A percentile compares a stretch with the other conserved stretches of the same genome.
These are phyloP conservation scores for Scutellaria baicalensis DNA, from an alignment of 257 asterid species.

Conservation along the genomic window DNA sequence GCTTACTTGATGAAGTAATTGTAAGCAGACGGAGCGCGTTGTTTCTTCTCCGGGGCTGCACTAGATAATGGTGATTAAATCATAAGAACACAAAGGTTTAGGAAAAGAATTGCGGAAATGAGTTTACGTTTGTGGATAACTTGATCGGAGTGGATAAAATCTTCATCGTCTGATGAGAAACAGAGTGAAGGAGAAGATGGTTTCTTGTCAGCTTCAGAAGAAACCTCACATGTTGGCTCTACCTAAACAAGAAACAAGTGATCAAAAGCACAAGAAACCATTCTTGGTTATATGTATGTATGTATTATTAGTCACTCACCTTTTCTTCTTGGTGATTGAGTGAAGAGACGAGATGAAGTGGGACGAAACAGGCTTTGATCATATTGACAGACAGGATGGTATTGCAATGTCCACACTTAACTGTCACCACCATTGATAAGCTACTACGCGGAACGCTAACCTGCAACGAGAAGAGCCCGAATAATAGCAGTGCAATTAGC, in stretches of 20 bases:
- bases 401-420: slow-evolving; percentile 75
- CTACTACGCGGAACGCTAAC: slow-evolving; percentile 69
- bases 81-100: background rate
- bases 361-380: slow-evolving; percentile 31
- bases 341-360: slow-evolving; percentile 38
- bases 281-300: background rate
- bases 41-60: slow-evolving; percentile 75
- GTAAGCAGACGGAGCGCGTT: slow-evolving; percentile 74
- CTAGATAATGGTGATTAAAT: background rate
- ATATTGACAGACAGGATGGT: slow-evolving; percentile 58
- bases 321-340: slow-evolving; percentile 22
- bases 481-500: background rate
- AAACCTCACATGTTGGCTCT: slow-evolving; percentile 28
- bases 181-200: slow-evolving; percentile 7
- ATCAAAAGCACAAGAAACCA: background rate
- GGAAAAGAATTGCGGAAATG: background rate
- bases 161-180: slow-evolving; percentile 35
- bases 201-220: slow-evolving; percentile 10
- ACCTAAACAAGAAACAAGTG: background rate
- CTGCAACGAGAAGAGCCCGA: slow-evolving; percentile 39
- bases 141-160: slow-evolving; percentile 21
- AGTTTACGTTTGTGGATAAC: slow-evolving; percentile 48
- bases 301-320: slow-evolving; percentile 12
- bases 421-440: slow-evolving; percentile 49
- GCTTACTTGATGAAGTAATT: slow-evolving; percentile 73